These are phyloP conservation scores for Backusella sp. DNA, from an alignment of 192 early-diverging fungal species.

Conservation along the genomic window DNA sequence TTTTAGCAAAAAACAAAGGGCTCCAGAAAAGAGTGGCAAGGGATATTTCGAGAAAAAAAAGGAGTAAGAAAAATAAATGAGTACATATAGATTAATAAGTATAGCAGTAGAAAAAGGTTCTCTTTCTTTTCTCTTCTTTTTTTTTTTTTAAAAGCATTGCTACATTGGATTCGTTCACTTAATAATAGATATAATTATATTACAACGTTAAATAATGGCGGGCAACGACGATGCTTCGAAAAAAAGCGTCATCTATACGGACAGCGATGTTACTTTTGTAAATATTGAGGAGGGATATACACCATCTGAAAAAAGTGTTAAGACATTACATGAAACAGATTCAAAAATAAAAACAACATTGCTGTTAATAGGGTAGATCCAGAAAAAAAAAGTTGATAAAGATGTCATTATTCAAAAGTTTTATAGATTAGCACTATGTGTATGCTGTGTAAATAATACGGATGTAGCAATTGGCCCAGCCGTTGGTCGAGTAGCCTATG, in stretches of 20 bases:
- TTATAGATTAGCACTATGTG: background rate
- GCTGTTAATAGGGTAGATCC: background rate
- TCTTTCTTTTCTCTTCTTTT: background rate
- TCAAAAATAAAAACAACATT: background rate
- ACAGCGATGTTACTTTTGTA: background rate
- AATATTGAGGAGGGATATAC: background rate
- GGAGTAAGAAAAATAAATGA: background rate
- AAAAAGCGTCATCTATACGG: background rate
- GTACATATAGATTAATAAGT: background rate
- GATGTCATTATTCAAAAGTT: background rate
- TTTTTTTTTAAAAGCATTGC: background rate
- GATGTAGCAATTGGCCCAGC: background rate
- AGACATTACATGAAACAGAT: background rate
- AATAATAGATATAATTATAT: background rate
- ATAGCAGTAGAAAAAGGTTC: background rate
- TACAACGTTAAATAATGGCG: background rate
- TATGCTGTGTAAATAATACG: background rate
- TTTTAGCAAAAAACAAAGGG: background rate
- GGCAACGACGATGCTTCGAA: background rate
- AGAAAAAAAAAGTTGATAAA: background rate
- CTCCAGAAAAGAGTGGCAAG: background rate
- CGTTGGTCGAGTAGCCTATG: background rate
- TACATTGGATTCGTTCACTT: background rate
- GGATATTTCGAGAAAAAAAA: background rate
- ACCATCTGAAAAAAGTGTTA: background rate